Evolutionary conservation across 345 rosid species (phyloP).

Genomic region (Salix brachista): DNA sequence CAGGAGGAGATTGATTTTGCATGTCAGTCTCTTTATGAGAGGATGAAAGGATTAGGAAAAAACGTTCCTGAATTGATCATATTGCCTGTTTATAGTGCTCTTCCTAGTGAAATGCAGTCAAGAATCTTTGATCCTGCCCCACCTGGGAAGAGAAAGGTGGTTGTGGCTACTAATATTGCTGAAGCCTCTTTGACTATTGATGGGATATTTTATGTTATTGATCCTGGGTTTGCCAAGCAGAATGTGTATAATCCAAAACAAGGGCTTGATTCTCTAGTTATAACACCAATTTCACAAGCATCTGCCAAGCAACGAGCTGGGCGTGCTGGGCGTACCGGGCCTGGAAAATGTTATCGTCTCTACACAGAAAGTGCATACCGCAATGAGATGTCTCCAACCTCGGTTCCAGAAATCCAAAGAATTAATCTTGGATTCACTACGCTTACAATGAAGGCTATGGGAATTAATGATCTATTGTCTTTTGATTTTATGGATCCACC

Average conservation of each 20-base stretch:
- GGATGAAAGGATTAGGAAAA: conserved; percentile 69
- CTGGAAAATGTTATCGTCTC: conserved; percentile 77
- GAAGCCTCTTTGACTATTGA: conserved; percentile 81
- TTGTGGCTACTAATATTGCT: conserved; percentile 81
- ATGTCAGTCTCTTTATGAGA: conserved; percentile 62
- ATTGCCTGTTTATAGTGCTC: conserved; percentile 78
- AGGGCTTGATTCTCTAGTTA: conserved; percentile 69
- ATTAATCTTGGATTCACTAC: conserved; percentile 68
- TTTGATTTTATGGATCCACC: conserved; percentile 80
- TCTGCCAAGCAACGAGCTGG: conserved; percentile 85
- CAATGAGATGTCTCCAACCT: conserved; percentile 74
- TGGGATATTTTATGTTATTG: conserved; percentile 74
- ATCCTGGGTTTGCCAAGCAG: conserved; percentile 83
- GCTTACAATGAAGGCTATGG: conserved; percentile 88
- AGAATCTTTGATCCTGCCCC: conserved; percentile 86
- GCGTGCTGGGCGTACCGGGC: conserved; percentile 86
- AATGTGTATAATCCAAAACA: conserved; percentile 77
- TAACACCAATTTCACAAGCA: conserved; percentile 87
- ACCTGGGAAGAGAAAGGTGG: conserved; percentile 77
- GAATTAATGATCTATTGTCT: conserved; percentile 72
- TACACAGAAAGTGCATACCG: conserved; percentile 78
- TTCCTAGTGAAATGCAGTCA: conserved; percentile 86
- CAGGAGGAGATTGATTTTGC: conserved; percentile 87
- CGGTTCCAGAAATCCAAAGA: conserved; percentile 89
- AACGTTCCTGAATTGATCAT: conserved; percentile 75